A percentile compares a stretch with the other conserved stretches of the same genome.
These are phyloP conservation scores for Ophiostoma sp. DNA, from an alignment of 2,329 filamentous ascomycete species.

Conservation along the genomic window DNA sequence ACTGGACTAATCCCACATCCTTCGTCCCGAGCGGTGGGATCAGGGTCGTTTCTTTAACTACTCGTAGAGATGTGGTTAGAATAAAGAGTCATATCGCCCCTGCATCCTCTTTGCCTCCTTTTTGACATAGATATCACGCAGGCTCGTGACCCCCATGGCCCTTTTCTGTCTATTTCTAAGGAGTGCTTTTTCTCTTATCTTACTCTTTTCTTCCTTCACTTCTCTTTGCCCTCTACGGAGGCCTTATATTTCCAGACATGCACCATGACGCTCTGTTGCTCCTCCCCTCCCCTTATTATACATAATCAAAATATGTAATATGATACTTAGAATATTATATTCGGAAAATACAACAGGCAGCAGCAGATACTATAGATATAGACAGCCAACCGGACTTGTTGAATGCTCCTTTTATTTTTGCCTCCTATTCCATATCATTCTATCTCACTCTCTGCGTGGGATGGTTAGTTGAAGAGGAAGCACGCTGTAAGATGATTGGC, in stretches of 20 bases:
- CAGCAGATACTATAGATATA: not conserved
- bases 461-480: not conserved
- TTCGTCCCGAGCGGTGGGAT: too few species aligned
- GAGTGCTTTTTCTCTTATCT: not conserved
- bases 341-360: too few species aligned
- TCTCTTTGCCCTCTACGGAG: not conserved
- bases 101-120: not conserved
- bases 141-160: not conserved
- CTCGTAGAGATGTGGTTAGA: not conserved
- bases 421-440: not conserved
- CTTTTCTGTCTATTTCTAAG: not conserved
- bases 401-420: not conserved
- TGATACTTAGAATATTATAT: not conserved
- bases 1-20: not conserved
- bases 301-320: not conserved
- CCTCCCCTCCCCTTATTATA: too few species aligned
- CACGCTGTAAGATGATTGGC: too few species aligned
- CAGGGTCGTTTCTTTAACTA: too few species aligned
- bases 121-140: not conserved
- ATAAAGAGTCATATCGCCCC: not conserved
- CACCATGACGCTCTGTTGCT: too few species aligned
- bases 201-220: not conserved
- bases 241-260: not conserved
- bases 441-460: not conserved
- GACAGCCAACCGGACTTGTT: not conserved